These are phyloP conservation scores for Triticum urartu DNA, from an alignment of 176 grass and related monocot species.

Conservation along the genomic window DNA sequence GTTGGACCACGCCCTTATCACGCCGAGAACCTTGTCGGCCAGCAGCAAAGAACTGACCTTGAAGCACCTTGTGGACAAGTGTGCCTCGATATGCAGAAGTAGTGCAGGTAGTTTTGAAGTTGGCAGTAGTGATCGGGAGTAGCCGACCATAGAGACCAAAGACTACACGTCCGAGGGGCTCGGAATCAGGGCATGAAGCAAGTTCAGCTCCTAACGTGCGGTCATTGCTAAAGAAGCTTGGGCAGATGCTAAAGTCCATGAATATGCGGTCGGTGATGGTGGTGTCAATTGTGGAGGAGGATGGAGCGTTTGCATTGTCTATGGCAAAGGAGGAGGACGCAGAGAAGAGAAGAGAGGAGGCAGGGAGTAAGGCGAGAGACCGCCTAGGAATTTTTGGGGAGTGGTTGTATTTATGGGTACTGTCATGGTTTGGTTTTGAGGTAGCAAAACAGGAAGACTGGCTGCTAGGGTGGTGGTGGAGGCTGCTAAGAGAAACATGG, in stretches of 20 bases:
- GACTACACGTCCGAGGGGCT: conserved; percentile 80
- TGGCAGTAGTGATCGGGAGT: conserved; percentile 66
- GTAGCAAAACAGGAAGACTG: conserved; percentile 19
- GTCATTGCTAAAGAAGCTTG: conserved; percentile 76
- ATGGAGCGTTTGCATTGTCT: conserved; percentile 33
- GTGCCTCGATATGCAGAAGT: conserved; percentile 75
- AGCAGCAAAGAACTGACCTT: conserved; percentile 84
- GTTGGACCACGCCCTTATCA: conserved; percentile 79
- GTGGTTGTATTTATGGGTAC: conserved; percentile 14
- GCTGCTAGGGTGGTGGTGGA: conserved; percentile 15
- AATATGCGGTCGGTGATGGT: conserved; percentile 79
- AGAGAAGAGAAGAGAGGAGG: conserved; percentile 39
- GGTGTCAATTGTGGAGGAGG: conserved; percentile 38
- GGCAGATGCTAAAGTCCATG: conserved; percentile 91
- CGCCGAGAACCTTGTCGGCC: conserved; percentile 66
- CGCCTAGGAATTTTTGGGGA: conserved; percentile 31
- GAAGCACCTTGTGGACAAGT: conserved; percentile 81
- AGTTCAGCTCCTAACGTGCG: conserved; percentile 69
- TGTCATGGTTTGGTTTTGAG: conserved; percentile 28
- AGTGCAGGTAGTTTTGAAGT: conserved; percentile 76
- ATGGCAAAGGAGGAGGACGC: conserved; percentile 33
- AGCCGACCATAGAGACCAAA: conserved; percentile 89
- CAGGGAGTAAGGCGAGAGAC: conserved; percentile 27
- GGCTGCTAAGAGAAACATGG: conserved; percentile 6
- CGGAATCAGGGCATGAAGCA: conserved; percentile 76